Evolutionary conservation across 179 eudicot species (phyloP).

Genomic region (Nepenthes alata): DNA sequence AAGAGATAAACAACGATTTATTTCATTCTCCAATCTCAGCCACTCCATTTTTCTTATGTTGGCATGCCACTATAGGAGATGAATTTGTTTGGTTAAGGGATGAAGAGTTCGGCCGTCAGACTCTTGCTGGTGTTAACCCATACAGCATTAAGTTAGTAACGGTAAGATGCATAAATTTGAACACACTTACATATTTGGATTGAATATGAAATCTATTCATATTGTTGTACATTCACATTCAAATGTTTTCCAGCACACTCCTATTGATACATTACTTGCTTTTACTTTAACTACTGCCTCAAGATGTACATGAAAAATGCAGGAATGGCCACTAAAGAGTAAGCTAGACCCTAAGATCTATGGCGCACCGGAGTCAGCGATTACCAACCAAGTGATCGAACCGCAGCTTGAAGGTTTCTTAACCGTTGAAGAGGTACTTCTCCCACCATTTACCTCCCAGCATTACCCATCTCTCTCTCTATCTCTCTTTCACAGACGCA

Average conservation of each 20-base stretch:
- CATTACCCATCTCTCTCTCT: background rate
- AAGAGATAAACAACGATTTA: too few species aligned
- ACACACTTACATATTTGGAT: too few species aligned
- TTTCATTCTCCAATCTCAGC: background rate
- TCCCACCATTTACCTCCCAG: background rate
- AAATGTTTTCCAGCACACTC: background rate
- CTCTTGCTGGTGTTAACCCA: constrained; percentile 41
- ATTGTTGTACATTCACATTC: background rate
- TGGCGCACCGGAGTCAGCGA: constrained; percentile 30
- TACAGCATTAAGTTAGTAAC: constrained; percentile 23
- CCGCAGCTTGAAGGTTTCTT: constrained; percentile 13
- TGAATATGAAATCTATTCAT: background rate
- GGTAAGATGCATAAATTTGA: constrained; percentile 7
- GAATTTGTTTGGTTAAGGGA: constrained; percentile 33
- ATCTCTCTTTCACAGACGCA: background rate
- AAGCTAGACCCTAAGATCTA: constrained; percentile 24
- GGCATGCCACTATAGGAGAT: constrained; percentile 21
- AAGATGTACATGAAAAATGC: background rate
- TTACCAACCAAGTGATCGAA: constrained; percentile 21
- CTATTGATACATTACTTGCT: background rate
- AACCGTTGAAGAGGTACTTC: constrained; percentile 18
- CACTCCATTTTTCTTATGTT: background rate
- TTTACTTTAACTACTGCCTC: too few species aligned
- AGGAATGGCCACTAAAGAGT: constrained; percentile 40
- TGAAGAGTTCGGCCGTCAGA: constrained; percentile 31